Evolutionary conservation across 108 stramenopile species (phyloP), one percentile per base, ranked within the genome.

Genomic region (Nitzschia sp.): DNA sequence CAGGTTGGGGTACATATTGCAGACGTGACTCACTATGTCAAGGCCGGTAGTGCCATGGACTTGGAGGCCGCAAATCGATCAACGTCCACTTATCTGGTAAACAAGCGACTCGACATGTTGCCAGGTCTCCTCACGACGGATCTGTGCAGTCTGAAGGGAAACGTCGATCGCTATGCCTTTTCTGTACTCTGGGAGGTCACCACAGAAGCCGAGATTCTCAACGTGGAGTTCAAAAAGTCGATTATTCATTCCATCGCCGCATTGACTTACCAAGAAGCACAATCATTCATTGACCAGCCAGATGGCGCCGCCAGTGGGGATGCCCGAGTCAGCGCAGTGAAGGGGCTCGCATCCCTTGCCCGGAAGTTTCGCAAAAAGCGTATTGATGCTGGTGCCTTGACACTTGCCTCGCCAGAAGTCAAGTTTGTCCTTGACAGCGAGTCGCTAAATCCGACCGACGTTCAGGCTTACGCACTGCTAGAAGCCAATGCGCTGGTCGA

Each of bases 1-100:
- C 87, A 95, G 64, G 89, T 97, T 5, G 99, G 99, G 0, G 98
- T 99, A 18, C 98, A 98, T 63, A 99, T 99, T 75, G 98, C 99
- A 0, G 99, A 99, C 64, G 99, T 99, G 9, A 95, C 96, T n/a
- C 95, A 99, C 68, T 99, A 99, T 60, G 97, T 98, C 4, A 77
- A 85, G 47, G 80, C 95, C 15, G 97, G 93, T 19, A 88, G 85
- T 19, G 93, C 97, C 1, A 89, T 99, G 35, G 98, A 99, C 77
- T 67, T 90, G 49, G 98, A 99, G 80, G 98, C 98, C 2, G 92
- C 94, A 8, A 89, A 91, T 66, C 85, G 99, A 32, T 92, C 94
- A 13, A 99, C 99, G 11, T 98, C 97, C 13, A 98, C 98, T 3
- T 99, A 99, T 73, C 84, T 99, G 30, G 96, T 98, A 42, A 97